A percentile compares a stretch with the other conserved stretches of the same genome.
Conservation (phyloP, 1,284 basidiomycete species). For the Cutaneotrichosporon spelunceum region DNA sequence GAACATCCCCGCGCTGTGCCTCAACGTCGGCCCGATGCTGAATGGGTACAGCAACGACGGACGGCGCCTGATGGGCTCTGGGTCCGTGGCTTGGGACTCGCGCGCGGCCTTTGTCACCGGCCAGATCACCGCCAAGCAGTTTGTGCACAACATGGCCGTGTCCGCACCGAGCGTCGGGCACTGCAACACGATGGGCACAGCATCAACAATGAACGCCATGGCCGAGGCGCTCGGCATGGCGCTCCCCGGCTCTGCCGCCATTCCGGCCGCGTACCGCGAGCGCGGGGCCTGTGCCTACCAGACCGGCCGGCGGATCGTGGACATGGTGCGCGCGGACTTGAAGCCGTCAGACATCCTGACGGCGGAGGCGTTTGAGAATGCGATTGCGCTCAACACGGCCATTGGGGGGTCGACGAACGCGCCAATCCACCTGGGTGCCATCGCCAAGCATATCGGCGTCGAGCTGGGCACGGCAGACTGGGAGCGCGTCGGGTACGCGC, state of each 20-base stretch:
- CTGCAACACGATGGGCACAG: slow-evolving; percentile 52
- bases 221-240: slow-evolving; percentile 91
- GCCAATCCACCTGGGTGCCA: slow-evolving; percentile 46
- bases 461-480: slow-evolving; percentile 43
- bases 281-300: slow-evolving; percentile 57
- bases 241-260: slow-evolving; percentile 81
- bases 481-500: slow-evolving; percentile 45
- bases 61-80: slow-evolving; percentile 45
- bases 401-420: slow-evolving; percentile 92
- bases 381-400: slow-evolving; percentile 76
- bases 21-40: slow-evolving; percentile 49
- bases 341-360: slow-evolving; percentile 93
- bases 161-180: slow-evolving; percentile 45
- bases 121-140: slow-evolving; percentile 43
- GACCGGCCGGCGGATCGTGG: slow-evolving; percentile 77
- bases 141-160: slow-evolving; percentile 42
- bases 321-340: slow-evolving; percentile 76
- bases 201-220: slow-evolving; percentile 74
- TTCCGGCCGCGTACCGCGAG: slow-evolving; percentile 60
- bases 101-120: slow-evolving; percentile 39
- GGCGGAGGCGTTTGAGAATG: slow-evolving; percentile 84
- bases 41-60: slow-evolving; percentile 47
- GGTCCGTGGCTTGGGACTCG: slow-evolving; percentile 47
- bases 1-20: slow-evolving; percentile 46
- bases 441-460: slow-evolving; percentile 50